A percentile compares a stretch with the other conserved stretches of the same genome.
These are phyloP conservation scores for Zarea fungicola DNA, from an alignment of 2,329 filamentous ascomycete genomes.

Conservation along the genomic window DNA sequence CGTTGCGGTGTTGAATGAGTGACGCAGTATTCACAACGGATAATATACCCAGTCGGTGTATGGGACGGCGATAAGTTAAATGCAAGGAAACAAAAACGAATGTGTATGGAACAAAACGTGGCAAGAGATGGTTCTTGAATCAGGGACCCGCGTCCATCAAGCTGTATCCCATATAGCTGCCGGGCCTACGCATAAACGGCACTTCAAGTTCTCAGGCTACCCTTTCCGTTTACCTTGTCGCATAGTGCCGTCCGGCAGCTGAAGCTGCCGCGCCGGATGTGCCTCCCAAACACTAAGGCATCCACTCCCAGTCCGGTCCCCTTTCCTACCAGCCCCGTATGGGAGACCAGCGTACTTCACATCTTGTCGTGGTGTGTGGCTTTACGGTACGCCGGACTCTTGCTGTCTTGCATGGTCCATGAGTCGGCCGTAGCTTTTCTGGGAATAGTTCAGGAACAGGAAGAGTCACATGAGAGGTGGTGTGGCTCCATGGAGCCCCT, in stretches of 20 bases:
- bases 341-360: too few relatives aligned
- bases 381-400: not conserved
- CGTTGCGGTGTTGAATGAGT: too few relatives aligned
- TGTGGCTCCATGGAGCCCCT: not conserved
- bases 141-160: conserved; percentile 7
- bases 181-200: conserved; percentile 9
- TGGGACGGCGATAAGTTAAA: too few relatives aligned
- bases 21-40: too few relatives aligned
- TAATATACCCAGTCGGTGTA: too few relatives aligned
- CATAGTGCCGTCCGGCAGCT: not conserved
- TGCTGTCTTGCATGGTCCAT: not conserved
- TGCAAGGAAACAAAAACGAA: conserved; percentile 4
- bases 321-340: not conserved
- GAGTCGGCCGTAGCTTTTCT: not conserved
- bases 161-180: not conserved
- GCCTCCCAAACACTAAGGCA: conserved; percentile 6
- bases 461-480: conserved; percentile 6
- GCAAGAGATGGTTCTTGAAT: conserved; percentile 5
- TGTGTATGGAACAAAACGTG: not conserved
- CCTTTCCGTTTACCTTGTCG: not conserved
- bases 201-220: conserved; percentile 5
- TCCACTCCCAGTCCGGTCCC: not conserved
- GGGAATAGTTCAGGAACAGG: not conserved
- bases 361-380: too few relatives aligned
- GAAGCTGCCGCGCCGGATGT: not conserved